Percentiles rank a stretch among this genome's conserved stretches.
Conservation (phyloP, 768 basidiomycete species). For the Strobilomyces echinocephalus region DNA sequence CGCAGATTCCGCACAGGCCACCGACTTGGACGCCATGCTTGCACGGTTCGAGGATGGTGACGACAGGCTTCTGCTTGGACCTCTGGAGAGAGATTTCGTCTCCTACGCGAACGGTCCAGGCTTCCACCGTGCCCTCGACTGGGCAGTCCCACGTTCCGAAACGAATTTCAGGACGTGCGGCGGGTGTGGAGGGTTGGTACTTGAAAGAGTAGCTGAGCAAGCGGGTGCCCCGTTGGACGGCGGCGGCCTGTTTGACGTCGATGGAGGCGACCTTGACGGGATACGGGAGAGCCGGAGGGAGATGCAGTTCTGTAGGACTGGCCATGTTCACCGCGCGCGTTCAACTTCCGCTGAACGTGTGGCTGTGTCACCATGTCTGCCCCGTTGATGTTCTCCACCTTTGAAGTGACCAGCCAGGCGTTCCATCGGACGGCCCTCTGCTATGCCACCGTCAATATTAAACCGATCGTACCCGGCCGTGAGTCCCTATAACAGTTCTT, state of each 20-base stretch:
- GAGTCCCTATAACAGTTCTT: slow-evolving; percentile 35
- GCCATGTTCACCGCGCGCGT: slow-evolving; percentile 33
- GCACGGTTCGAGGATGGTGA: slow-evolving; percentile 84
- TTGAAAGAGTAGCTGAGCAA: slow-evolving; percentile 84
- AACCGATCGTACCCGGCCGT: slow-evolving; percentile 94
- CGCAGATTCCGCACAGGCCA: slow-evolving; percentile 91
- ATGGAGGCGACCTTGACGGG: slow-evolving; percentile 79
- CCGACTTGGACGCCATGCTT: slow-evolving; percentile 91
- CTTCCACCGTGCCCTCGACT: slow-evolving; percentile 70
- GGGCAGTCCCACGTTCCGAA: slow-evolving; percentile 91
- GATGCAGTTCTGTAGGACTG: slow-evolving; percentile 67
- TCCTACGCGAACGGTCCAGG: slow-evolving; percentile 65
- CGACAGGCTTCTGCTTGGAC: slow-evolving; percentile 56
- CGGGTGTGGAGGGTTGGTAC: slow-evolving; percentile 44
- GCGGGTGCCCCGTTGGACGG: slow-evolving; percentile 66
- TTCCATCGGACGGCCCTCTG: slow-evolving; percentile 69
- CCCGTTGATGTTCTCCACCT: slow-evolving; percentile 64
- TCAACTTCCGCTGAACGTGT: neutral
- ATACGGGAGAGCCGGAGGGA: slow-evolving; percentile 78
- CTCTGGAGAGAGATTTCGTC: slow-evolving; percentile 57
- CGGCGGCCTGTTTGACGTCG: slow-evolving; percentile 41
- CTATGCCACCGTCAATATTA: slow-evolving; percentile 90
- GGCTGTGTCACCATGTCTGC: slow-evolving; percentile 23
- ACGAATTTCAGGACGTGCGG: slow-evolving; percentile 55
- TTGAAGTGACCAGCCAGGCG: slow-evolving; percentile 71